Conservation (phyloP, 2,329 filamentous ascomycete species). For the Huntiella decipiens region DNA sequence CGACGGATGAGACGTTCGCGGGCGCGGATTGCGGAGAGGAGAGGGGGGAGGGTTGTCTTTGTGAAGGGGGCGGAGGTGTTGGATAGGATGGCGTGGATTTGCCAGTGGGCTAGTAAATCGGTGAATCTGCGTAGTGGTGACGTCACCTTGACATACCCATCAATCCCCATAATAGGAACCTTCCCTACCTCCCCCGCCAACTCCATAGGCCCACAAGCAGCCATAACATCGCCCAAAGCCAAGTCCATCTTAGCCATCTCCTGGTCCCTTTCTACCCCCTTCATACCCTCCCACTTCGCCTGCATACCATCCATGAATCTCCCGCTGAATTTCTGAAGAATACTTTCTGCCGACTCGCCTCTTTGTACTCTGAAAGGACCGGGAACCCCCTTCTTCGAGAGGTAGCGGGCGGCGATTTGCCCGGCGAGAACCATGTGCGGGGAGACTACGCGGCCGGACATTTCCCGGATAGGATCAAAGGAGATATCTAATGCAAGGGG, state of each 20-base stretch:
- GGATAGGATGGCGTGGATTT: conserved; percentile 32
- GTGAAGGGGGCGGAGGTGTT: conserved; percentile 11
- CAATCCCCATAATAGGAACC: conserved; percentile 37
- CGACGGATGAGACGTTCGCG: conserved; percentile 31
- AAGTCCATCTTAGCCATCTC: conserved; percentile 14
- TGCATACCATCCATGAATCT: conserved; percentile 8
- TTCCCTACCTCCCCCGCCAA: conserved; percentile 33
- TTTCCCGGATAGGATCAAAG: too few species aligned
- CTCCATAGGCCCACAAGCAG: conserved; percentile 28
- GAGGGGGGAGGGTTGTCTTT: conserved; percentile 8
- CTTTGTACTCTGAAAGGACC: conserved; percentile 33
- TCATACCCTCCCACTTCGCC: not conserved
- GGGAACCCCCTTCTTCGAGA: conserved; percentile 34
- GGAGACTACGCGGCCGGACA: conserved; percentile 18
- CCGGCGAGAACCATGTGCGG: conserved; percentile 41
- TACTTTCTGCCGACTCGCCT: conserved; percentile 22
- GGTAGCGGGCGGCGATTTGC: conserved; percentile 43
- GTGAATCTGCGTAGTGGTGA: conserved; percentile 46
- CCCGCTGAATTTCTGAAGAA: not conserved
- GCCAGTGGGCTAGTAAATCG: conserved; percentile 47
- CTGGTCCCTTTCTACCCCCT: not conserved
- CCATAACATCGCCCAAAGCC: conserved; percentile 15
- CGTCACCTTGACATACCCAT: conserved; percentile 44
- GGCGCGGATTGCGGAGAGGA: conserved; percentile 31
- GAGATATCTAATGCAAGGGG: too few species aligned